Evolutionary conservation across 129 eudicot species (phyloP), one percentile per base, ranked within the genome.

Genomic region (Flaveria linearis): DNA sequence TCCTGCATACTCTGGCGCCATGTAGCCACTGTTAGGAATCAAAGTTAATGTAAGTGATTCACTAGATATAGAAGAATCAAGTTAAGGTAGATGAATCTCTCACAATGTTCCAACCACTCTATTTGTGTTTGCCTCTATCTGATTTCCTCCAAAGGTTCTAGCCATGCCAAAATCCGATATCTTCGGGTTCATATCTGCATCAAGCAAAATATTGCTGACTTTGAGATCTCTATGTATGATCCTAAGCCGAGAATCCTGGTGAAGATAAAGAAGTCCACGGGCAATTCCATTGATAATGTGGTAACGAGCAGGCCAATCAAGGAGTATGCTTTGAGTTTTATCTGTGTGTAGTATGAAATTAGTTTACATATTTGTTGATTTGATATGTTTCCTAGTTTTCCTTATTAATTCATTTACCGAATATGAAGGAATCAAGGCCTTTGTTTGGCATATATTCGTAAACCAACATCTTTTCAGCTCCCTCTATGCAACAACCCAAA

Each of bases 141-240:
- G 67, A 26, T 30, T 61, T 61, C 42, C 67, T 11, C 41, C 30
- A 13, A 61, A 61, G 1, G n/a, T 14, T 61, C 41, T 61, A 26
- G 67, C 42, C n/a, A 7, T 61, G 41, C 67, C 67, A 61, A 61
- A 61, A 61, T 61, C 67, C 26, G 67, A 61, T 61, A 61, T 61
- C 42, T 61, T 61, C 0, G 67, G 67, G 39, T 26, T 61, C 67
- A 61, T 26, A 25, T 61, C 67, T 13, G 1, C 6, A 9, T 61
- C 67, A 12, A 61, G 67, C 41, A 61, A 61, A 12, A 61, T 25
- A 61, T 61, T 61, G 67, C 67, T 61, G 1, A 61, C 67, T 25
- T 61, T 61, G 10, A 61, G 67, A 14, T 61, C 67, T 61, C 42
- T 61, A 26, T 61, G 67, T 61, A 61, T 26, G 42, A 61, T 12